Evolutionary conservation across 2,329 filamentous ascomycete species (phyloP), one percentile per base, ranked within the genome.

Genomic region (Alternaria sp.): DNA sequence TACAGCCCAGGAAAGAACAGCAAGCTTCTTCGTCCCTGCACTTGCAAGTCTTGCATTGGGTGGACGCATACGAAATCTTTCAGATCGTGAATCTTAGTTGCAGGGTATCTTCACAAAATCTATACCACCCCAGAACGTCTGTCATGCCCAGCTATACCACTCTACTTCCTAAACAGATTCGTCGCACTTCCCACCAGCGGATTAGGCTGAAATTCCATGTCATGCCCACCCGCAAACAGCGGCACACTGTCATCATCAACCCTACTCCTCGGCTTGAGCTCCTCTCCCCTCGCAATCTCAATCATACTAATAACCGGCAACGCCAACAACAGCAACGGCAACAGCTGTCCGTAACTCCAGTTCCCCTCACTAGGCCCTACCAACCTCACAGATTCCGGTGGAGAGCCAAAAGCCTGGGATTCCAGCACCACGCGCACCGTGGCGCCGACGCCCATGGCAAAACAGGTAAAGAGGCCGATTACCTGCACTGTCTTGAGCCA

Each of bases 321-420:
- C n/a, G 85, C 71, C 26, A 89, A 77, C 67, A 89, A 77, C 63
- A 89, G 74, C 63, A 88, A 74, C 1, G 85, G 84, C 28, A 90
- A 76, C 55, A 89, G 74, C 73, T 88, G 86, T 0, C 87, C 87
- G 66, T 88, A 90, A 62, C 82, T 85, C 86, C 86, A 89, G 10
- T 78, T 76, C 58, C 79, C 83, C 76, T 89, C 87, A 23, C 80
- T 82, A 0, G 75, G 56, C 55, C 87, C 86, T 5, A 72, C 71
- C 2, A 89, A 77, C 23, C 71, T 63, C 3, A 88, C 79, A 0
- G 59, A 48, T 28, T 66, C 44, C 0, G 81, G 79, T 0, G 85
- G 84, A 1, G 34, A 72, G 1, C 85, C 84, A 70, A 90, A 88
- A 2, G 87, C 88, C 68, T 88, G 85, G 0, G 84, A 85, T 5